These are phyloP conservation scores for Sordariomycetes sp. DNA, from an alignment of 2,329 filamentous ascomycete species.

Conservation along the genomic window DNA sequence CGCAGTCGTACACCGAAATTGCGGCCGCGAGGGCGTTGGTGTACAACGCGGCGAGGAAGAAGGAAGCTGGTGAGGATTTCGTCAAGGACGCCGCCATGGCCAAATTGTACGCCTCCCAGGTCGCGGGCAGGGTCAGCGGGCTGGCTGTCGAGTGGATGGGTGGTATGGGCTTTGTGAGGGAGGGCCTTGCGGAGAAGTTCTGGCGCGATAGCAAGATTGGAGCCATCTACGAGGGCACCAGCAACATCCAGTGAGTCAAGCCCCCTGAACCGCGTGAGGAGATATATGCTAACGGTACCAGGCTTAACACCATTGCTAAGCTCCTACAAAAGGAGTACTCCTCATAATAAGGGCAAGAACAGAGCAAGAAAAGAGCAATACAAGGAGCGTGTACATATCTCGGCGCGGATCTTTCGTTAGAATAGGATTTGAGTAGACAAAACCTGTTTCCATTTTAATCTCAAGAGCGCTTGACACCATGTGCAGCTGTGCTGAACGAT, in stretches of 20 bases:
- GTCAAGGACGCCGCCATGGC: slow-evolving; percentile 96
- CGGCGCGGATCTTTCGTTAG: neutral
- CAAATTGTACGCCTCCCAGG: slow-evolving; percentile 89
- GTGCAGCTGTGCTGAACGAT: no score
- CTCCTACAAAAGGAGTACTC: slow-evolving; percentile 54
- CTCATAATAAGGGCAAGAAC: slow-evolving; percentile 12
- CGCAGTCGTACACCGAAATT: slow-evolving; percentile 92
- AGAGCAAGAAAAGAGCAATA: neutral
- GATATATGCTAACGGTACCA: slow-evolving; percentile 12
- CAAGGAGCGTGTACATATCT: neutral
- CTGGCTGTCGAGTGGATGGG: slow-evolving; percentile 98
- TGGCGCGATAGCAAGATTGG: slow-evolving; percentile 98
- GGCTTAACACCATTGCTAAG: slow-evolving; percentile 56
- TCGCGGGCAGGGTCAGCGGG: slow-evolving; percentile 77
- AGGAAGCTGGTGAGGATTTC: slow-evolving; percentile 94
- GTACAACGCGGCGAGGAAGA: slow-evolving; percentile 94
- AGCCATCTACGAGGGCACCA: slow-evolving; percentile 91
- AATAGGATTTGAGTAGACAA: no score
- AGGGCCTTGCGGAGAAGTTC: slow-evolving; percentile 96
- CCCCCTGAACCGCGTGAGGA: neutral
- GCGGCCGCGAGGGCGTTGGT: slow-evolving; percentile 83
- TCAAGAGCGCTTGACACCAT: no score
- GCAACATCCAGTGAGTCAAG: slow-evolving; percentile 56
- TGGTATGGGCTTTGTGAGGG: slow-evolving; percentile 95
- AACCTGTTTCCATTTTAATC: no score